Base-by-base conservation (phyloP, 148 eudicot species). In the Rhododendron williamsianum region DNA sequence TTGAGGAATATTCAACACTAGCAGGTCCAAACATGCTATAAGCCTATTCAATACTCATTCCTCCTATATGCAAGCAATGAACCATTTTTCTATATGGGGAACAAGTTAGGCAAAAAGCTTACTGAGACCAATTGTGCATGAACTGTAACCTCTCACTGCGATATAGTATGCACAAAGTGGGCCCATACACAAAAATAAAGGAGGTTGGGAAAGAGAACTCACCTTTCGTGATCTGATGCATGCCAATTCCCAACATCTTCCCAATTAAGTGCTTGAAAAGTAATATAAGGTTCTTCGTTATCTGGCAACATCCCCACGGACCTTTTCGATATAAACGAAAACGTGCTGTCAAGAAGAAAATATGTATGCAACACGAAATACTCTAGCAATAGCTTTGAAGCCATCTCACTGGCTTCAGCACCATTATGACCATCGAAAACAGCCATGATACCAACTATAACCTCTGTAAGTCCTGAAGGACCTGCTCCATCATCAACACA, bases 341-440 rank as follows among this genome's bases (percentile, higher is more conserved):
- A 93, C 71, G 98, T 89, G 30, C 91, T 92, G 87, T 97, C 99
- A 35, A 97, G 93, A 85, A 94, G 95, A 88, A 97, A 97, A 87
- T 88, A 95, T 2, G 96, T 91, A 89, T 97, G 99, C 93, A 95
- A 84, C 82, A 89, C 87, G 84, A 97, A 93, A 89, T 94, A 97
- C 90, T 97, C 98, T 86, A 97, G 78, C 83, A 97, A 87, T 83
- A 94, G 91, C 84, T 93, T 94, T 41, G 98, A 95, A 80, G 99
- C 98, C 98, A 93, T 92, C 79, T 95, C 98, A 90, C 99, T 95
- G 83, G 98, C 98, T 92, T 97, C 98, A 43, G 95, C 91, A 83
- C 99, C 99, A 90, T 95, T 95, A 86, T 97, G 99, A 45, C 98
- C 99, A 86, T 97, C 99, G 87, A 97, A 95, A 90, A 97, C 93